Conservation (phyloP, 2,329 filamentous ascomycete species). For the Penicillium palitans region DNA sequence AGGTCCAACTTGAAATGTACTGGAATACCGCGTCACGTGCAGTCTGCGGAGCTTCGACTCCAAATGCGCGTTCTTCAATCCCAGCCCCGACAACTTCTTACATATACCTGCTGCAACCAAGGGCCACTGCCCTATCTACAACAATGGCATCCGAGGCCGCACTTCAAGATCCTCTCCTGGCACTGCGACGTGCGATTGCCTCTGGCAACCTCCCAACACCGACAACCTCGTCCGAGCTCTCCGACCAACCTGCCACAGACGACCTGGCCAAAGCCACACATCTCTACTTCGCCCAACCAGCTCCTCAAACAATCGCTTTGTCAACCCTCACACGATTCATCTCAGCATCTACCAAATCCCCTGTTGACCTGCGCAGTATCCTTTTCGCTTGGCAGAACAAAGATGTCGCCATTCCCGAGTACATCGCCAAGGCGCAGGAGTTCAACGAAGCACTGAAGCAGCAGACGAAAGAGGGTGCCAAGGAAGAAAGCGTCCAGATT, state of each 20-base stretch:
- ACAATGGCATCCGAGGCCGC: slow-evolving; percentile 59
- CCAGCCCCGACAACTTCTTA: slow-evolving; percentile 7
- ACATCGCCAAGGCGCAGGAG: slow-evolving; percentile 78
- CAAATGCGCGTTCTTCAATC: slow-evolving; percentile 14
- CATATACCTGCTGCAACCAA: slow-evolving; percentile 22
- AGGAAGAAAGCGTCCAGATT: slow-evolving; percentile 71
- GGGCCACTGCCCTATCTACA: slow-evolving; percentile 13
- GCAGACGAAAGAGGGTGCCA: slow-evolving; percentile 30
- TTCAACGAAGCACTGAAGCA: slow-evolving; percentile 72
- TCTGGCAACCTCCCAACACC: slow-evolving; percentile 69
- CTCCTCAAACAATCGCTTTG: slow-evolving; percentile 65
- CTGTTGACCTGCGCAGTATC: slow-evolving; percentile 86
- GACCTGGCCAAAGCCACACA: slow-evolving; percentile 75
- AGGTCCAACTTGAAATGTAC: neutral
- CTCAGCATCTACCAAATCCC: slow-evolving; percentile 64
- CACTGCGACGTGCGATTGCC: slow-evolving; percentile 80
- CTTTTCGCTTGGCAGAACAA: slow-evolving; percentile 96
- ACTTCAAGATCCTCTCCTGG: slow-evolving; percentile 71
- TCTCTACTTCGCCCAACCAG: slow-evolving; percentile 68
- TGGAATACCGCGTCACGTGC: slow-evolving; percentile 17
- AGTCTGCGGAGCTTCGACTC: slow-evolving; percentile 17
- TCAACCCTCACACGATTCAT: slow-evolving; percentile 80
- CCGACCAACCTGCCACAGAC: slow-evolving; percentile 60
- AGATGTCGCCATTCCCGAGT: slow-evolving; percentile 84
- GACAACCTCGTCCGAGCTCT: slow-evolving; percentile 65